Percentiles rank a stretch among this genome's conserved stretches.
Evolutionary conservation across 116 monocot species (phyloP).

Genomic region (Cymodocea nodosa): DNA sequence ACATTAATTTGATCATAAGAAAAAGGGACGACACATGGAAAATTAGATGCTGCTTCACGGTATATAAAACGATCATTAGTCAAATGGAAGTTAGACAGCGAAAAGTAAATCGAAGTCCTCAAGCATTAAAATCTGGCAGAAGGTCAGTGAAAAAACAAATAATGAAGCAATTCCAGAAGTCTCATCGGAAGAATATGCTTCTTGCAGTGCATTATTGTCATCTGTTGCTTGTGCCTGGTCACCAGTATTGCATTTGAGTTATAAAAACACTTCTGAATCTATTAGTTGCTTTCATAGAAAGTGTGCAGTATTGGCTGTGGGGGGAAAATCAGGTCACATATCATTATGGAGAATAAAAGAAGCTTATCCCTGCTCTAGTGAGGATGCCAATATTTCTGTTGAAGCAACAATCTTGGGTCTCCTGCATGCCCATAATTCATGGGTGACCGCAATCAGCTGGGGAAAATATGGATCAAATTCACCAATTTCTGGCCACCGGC

Average conservation of each 20-base stretch:
- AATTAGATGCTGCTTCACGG: no score
- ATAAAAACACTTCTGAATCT: conserved; percentile 6
- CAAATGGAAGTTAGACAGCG: background rate
- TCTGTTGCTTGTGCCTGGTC: conserved; percentile 78
- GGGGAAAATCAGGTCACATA: conserved; percentile 66
- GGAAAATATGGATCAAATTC: conserved; percentile 18
- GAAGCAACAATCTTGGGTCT: conserved; percentile 46
- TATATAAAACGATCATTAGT: no score
- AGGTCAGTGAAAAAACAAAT: background rate
- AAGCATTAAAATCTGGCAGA: background rate
- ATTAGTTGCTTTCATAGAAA: conserved; percentile 6
- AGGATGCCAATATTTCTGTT: conserved; percentile 29
- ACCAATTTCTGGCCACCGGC: conserved; percentile 47
- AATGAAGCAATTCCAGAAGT: conserved; percentile 15
- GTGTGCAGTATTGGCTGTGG: conserved; percentile 63
- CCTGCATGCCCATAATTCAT: conserved; percentile 70
- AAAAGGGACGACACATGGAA: no score
- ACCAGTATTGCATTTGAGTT: conserved; percentile 27
- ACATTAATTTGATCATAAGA: no score
- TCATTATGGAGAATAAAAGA: conserved; percentile 63
- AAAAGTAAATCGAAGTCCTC: background rate
- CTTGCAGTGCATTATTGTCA: conserved; percentile 46
- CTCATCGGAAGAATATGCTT: conserved; percentile 46
- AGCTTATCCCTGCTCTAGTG: conserved; percentile 39
- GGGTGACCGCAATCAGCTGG: conserved; percentile 70